phyloP scores from a whole-genome alignment of 2,329 filamentous ascomycete species.

The Aspergillus sclerotialis region DNA sequence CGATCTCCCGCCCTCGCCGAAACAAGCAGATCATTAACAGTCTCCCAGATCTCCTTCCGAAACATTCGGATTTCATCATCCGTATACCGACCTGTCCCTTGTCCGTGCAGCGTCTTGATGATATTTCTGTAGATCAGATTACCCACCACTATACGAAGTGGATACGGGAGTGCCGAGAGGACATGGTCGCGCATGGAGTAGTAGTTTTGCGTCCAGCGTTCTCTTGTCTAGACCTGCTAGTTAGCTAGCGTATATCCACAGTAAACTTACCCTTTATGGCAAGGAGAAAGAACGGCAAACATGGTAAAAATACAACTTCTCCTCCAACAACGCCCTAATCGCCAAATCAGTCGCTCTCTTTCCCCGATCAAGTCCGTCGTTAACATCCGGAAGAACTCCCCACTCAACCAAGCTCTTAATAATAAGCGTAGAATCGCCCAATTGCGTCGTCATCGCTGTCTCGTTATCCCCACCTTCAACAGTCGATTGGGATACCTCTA shows the following conservation, averaged over 20 bases:
- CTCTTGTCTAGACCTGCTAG: constrained; percentile 38
- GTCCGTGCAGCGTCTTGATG: constrained; percentile 44
- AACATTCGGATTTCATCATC: constrained; percentile 43
- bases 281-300: constrained; percentile 33
- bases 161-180: constrained; percentile 46
- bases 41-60: constrained; percentile 48
- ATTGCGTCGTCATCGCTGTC: constrained; percentile 8
- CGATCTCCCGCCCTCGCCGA: constrained; percentile 29
- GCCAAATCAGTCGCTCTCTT: constrained; percentile 46
- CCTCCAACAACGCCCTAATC: constrained; percentile 51
- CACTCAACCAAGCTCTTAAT: constrained; percentile 37
- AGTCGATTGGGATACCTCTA: too few species aligned
- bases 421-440: constrained; percentile 54
- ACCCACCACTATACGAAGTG: constrained; percentile 46
- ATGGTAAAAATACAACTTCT: constrained; percentile 57
- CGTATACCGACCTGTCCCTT: constrained; percentile 49
- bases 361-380: constrained; percentile 32
- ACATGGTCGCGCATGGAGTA: constrained; percentile 50
- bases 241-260: neutral
- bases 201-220: constrained; percentile 56
- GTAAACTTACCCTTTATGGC: too few species aligned
- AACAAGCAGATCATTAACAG: constrained; percentile 40
- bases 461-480: too few species aligned
- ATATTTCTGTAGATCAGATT: constrained; percentile 41
- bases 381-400: constrained; percentile 44